Conservation (phyloP, 202 grass and related monocot species). For the Elaeis oleifera region DNA sequence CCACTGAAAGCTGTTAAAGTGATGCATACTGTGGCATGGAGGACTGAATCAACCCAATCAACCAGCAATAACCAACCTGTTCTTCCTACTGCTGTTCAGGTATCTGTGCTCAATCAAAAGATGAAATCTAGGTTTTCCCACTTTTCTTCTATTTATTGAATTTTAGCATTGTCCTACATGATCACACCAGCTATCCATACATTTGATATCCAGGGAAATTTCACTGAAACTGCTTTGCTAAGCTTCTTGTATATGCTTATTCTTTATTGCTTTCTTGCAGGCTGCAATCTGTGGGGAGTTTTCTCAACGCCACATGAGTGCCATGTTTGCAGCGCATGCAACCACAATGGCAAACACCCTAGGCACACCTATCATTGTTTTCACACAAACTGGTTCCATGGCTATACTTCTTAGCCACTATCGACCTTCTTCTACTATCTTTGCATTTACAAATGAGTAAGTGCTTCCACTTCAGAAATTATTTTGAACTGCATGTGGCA, state of each 20-base stretch:
- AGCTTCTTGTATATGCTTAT: background rate
- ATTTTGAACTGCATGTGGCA: too few species aligned
- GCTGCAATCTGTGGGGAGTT: conserved; percentile 34
- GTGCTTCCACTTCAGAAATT: conserved; percentile 15
- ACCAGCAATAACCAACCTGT: conserved; percentile 28
- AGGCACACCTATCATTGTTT: conserved; percentile 76
- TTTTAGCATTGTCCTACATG: conserved; percentile 5
- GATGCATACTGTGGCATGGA: conserved; percentile 82
- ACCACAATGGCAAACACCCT: conserved; percentile 89
- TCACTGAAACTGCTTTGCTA: background rate
- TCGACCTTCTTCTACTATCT: conserved; percentile 69
- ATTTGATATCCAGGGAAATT: too few species aligned
- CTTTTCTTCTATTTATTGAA: conserved; percentile 6
- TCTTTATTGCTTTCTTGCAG: conserved; percentile 32
- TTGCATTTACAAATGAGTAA: conserved; percentile 94
- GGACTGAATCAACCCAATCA: conserved; percentile 83
- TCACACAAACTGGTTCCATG: conserved; percentile 97
- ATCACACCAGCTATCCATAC: too few species aligned
- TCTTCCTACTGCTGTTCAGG: conserved; percentile 43
- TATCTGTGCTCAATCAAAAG: conserved; percentile 6
- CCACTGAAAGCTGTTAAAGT: conserved; percentile 95
- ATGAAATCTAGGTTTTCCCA: too few species aligned
- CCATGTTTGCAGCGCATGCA: conserved; percentile 90
- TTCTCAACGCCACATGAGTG: conserved; percentile 61
- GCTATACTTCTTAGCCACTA: conserved; percentile 89